A percentile compares a stretch with the other conserved stretches of the same genome.
Evolutionary conservation across 345 rosid species (phyloP).

Genomic region (Luvunga scandens): DNA sequence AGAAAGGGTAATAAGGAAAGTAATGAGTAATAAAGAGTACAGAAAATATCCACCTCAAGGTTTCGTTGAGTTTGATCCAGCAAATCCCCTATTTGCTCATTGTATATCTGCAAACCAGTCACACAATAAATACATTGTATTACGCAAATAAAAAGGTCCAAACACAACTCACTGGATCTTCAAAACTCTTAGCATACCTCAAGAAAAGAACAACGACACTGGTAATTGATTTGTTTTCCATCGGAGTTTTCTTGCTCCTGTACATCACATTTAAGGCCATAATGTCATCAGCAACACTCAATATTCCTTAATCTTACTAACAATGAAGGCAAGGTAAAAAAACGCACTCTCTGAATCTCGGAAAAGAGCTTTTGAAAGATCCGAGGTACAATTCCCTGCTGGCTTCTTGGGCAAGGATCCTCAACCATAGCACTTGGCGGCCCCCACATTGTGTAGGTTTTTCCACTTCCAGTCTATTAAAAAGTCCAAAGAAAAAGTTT

Average conservation of each 20-base stretch:
- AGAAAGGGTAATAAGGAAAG: background rate
- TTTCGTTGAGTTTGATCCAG: slow-evolving; percentile 89
- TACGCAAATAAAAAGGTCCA: background rate
- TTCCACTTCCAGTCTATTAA: slow-evolving; percentile 89
- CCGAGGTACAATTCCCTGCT: slow-evolving; percentile 89
- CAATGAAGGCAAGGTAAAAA: background rate
- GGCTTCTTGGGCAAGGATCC: slow-evolving; percentile 68
- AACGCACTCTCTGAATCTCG: slow-evolving; percentile 69
- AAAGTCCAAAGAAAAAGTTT: slow-evolving; percentile 8
- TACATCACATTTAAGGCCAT: slow-evolving; percentile 15
- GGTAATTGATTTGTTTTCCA: slow-evolving; percentile 74
- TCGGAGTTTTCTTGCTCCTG: slow-evolving; percentile 70
- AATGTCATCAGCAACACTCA: slow-evolving; percentile 4
- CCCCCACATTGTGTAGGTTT: slow-evolving; percentile 97
- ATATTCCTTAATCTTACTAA: background rate
- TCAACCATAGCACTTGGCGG: slow-evolving; percentile 94
- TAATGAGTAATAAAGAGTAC: background rate
- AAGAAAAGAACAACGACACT: slow-evolving; percentile 96
- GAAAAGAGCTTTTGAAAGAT: slow-evolving; percentile 77
- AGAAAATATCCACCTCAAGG: slow-evolving; percentile 56
- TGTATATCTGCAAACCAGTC: slow-evolving; percentile 61
- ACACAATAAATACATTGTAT: slow-evolving; percentile 4
- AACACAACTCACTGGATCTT: background rate
- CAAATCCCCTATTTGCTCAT: slow-evolving; percentile 87
- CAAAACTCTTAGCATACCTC: slow-evolving; percentile 50